Evolutionary conservation across 352 stramenopile species (phyloP), one percentile per base, ranked within the genome.

Genomic region (Phytophthora hybrid): DNA sequence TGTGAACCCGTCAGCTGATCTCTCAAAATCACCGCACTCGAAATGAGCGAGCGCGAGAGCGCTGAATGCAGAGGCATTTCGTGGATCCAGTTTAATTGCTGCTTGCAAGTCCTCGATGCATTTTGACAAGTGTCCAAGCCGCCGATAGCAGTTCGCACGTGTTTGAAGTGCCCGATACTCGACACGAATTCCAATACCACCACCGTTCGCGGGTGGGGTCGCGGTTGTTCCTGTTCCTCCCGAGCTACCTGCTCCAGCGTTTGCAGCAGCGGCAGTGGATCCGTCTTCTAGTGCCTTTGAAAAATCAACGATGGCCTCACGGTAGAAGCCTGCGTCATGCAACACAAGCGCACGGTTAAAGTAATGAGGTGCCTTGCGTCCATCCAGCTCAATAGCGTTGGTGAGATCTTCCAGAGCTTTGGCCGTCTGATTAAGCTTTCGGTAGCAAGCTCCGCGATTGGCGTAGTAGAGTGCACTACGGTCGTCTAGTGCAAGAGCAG

Each of bases 271-370:
- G 16, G 51, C 51, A 8, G 66, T 77, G 2, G 82, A 87, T 55
- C 78, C 82, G 31, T 94, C 87, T 19, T 95, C 89, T n/a, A 95
- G 82, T 9, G 87, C 82, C 52, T 84, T 87, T 3, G 84, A 86
- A 52, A 94, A 90, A 59, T 94, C 89, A 52, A 92, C 66, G 46
- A 90, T 87, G 2, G 88, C 88, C 63, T 94, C 86, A 46, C 78
- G 78, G 52, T 83, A 93, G 60, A 92, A 93, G 0, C 79, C 78
- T 4, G 77, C 69, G 19, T 95, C 87, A 21, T 90, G 84, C 9
- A 95, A 66, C 46, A 95, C 85, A 23, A 90, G 83, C 9, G 85
- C 88, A 4, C 88, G 83, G n/a, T 87, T 95, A 47, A 93, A 90
- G 61, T 89, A 93, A 64, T 95, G 88, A 3, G 78, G 78, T 1